Percentiles rank a stretch among this genome's conserved stretches.
These are phyloP conservation scores for Gymnopilus dilepis DNA, from an alignment of 768 basidiomycete genomes.

Conservation along the genomic window DNA sequence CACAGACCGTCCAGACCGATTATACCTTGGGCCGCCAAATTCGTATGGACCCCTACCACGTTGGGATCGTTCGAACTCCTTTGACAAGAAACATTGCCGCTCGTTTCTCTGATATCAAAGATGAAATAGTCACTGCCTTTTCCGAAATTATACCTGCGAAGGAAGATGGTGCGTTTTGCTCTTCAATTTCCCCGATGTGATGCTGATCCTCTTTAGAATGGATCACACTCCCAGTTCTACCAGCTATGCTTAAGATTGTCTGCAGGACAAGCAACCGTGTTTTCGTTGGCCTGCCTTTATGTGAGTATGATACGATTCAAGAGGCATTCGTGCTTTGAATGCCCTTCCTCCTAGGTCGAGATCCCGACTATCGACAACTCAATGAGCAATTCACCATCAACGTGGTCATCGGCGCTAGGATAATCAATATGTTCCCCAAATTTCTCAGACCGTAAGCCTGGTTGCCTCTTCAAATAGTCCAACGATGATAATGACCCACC, in stretches of 20 bases:
- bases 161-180: too few species aligned
- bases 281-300: constrained; percentile 3
- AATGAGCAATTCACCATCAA: not conserved
- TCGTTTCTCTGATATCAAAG: not conserved
- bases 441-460: not conserved
- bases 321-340: not conserved
- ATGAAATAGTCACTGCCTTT: not conserved
- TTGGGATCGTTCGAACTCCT: not conserved
- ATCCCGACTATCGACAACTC: not conserved
- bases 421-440: not conserved
- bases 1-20: constrained; percentile 10
- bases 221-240: not conserved
- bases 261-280: not conserved
- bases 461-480: not conserved
- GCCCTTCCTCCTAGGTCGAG: not conserved
- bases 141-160: not conserved
- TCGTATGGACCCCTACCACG: not conserved
- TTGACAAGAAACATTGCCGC: not conserved
- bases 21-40: not conserved
- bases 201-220: not conserved
- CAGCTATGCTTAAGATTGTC: not conserved
- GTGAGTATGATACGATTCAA: not conserved
- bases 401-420: not conserved
- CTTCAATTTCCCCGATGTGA: too few species aligned
- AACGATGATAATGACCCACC: too few species aligned